A percentile compares a stretch with the other conserved stretches of the same genome.
Evolutionary conservation across 2,329 filamentous ascomycete genomes (phyloP).

Genomic region (Herpotrichia juniperi): DNA sequence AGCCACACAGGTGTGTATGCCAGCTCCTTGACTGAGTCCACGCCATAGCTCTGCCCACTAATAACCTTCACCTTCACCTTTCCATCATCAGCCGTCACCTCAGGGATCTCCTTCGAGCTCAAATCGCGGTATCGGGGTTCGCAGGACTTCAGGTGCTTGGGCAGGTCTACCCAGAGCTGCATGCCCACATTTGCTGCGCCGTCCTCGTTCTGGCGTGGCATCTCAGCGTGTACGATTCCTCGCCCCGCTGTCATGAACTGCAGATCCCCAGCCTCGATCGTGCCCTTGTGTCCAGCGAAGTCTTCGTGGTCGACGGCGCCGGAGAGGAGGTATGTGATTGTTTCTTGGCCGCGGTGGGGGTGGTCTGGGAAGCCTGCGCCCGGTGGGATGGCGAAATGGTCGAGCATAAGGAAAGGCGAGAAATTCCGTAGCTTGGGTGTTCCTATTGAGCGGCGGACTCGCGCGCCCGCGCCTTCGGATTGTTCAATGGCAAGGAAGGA

Average conservation of each 20-base stretch:
- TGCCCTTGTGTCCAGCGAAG: conserved; percentile 84
- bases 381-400: conserved; percentile 79
- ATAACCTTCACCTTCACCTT: conserved; percentile 88
- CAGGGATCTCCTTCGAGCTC: conserved; percentile 77
- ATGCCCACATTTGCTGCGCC: conserved; percentile 82
- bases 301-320: conserved; percentile 92
- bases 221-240: conserved; percentile 94
- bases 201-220: conserved; percentile 81
- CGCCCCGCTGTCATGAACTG: conserved; percentile 97
- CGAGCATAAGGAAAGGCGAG: conserved; percentile 93
- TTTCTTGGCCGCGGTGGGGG: conserved; percentile 81
- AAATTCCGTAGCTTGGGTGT: conserved; percentile 84
- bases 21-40: conserved; percentile 86
- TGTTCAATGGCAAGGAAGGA: conserved; percentile 85
- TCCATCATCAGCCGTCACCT: conserved; percentile 71
- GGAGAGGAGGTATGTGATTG: conserved; percentile 86
- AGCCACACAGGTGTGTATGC: conserved; percentile 99
- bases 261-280: conserved; percentile 83
- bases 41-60: conserved; percentile 79
- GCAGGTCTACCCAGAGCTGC: conserved; percentile 95
- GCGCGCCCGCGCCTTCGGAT: conserved; percentile 84
- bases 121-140: conserved; percentile 93
- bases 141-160: conserved; percentile 79
- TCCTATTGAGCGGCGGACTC: conserved; percentile 85
- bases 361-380: conserved; percentile 93